Base-by-base conservation (phyloP, 140 eudicot species). In the Stevia rebaudiana region DNA sequence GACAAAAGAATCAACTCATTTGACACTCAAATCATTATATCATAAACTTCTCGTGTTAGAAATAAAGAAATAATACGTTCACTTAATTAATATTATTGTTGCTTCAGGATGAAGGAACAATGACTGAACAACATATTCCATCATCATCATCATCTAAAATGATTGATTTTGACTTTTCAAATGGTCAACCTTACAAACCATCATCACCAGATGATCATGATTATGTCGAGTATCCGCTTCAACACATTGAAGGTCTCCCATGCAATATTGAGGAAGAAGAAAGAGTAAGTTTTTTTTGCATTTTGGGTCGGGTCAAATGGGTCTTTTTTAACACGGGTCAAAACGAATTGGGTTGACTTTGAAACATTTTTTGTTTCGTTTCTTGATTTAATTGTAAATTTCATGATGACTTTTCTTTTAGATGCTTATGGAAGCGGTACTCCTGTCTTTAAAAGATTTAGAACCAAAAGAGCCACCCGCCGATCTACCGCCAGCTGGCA, bases 381-480 rank as follows among this genome's bases (percentile, higher is more conserved):
- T 11, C 19, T 37, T 37, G 43, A 18, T 18, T 23, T 65, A 39
- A 6, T 13, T n/a, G 18, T 48, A 65, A 22, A 33, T 11, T n/a
- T n/a, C n/a, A n/a, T n/a, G n/a, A n/a, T n/a, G n/a, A n/a, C n/a
- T n/a, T n/a, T 49, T 44, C n/a, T 30, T 70, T 73, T 63, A 88
- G 96, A 88, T 88, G 96, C 52, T 88, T 44, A 88, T 82, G 96
- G 84, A 80, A 80, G 96, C 96, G 0, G 70, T 88, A 46, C 74
- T 88, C 13, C 75, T 77, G 75, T 88, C 96, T 8, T 66, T 88
- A 63, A 88, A 88, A 73, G 96, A 85, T 67, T 41, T 75, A 47
- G 89, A 78, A 46, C 52, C 62, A 39, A 79, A 63, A 76, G 69
- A 75, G 30, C 60, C 60, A 53, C 13, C 40, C n/a, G 11, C 67